Base-by-base conservation (phyloP, 2,329 filamentous ascomycete genomes). In the Colletotrichum falcatum region DNA sequence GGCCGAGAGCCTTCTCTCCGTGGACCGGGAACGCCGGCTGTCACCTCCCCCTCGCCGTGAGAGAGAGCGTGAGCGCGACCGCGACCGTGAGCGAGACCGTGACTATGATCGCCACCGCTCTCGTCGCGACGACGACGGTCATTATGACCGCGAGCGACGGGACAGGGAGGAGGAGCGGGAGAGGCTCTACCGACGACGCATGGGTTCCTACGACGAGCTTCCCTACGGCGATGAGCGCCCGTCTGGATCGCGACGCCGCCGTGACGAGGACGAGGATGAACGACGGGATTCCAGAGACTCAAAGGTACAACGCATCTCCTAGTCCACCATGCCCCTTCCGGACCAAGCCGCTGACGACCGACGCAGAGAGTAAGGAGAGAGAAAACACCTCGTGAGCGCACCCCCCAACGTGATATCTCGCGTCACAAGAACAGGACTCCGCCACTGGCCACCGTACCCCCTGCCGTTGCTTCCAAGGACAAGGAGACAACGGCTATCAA, bases 131-230 rank as follows among this genome's bases (percentile, higher is more conserved):
- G 89, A 91, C 51, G 85, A 89, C 60, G 88, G 89, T 75, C 87
- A 91, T 78, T 97, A 97, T 79, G 94, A 96, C 70, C 91, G 94
- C 65, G 95, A 97, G 81, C 89, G 95, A 64, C 89, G 94, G 72
- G 94, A 96, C 74, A 90, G 95, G 60, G 95, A 98, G 78, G 92
- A 94, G 75, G 95, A 98, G 79, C 90, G 95, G 65, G 96, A 98
- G 81, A 90, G 94, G 70, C 86, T 92, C 62, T 98, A 97, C 81
- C 91, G 94, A 68, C 93, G 95, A 75, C 94, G 94, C 69, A 89
- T 92, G 75, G 91, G 92, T 75, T 91, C 91, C 75, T 90, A 94
- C 72, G 94, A 97, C 77, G 94, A 97, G 79, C 88, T 98, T 70
- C 95, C 97, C 77, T 98, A 98, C 79, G 94, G 95, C 72, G 94